A percentile compares a stretch with the other conserved stretches of the same genome.
Conservation (phyloP, 805 yeast species). For the Myxozyma udenii region DNA sequence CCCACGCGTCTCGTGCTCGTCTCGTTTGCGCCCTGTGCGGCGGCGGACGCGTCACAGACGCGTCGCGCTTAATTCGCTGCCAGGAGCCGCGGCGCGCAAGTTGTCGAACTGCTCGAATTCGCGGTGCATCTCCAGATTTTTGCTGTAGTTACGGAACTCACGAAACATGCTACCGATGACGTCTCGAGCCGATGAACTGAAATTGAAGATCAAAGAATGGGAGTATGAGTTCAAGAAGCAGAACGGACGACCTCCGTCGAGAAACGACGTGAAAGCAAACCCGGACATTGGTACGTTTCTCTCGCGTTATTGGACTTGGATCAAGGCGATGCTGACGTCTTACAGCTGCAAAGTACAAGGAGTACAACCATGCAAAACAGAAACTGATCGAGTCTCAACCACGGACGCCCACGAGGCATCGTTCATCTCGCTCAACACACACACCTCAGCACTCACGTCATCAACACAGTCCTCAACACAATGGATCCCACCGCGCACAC, state of each 20-base stretch:
- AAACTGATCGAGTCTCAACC: too few relatives aligned
- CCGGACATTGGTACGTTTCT: conserved; percentile 37
- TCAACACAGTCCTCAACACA: not conserved
- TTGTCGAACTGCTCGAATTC: too few relatives aligned
- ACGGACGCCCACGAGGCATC: too few relatives aligned
- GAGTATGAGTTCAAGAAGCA: conserved; percentile 46
- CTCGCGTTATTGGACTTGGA: not conserved
- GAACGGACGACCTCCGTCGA: conserved; percentile 47
- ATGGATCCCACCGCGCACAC: not conserved
- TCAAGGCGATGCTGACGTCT: not conserved
- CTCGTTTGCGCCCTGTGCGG: too few relatives aligned
- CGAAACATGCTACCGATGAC: too few relatives aligned
- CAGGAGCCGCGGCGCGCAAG: too few relatives aligned
- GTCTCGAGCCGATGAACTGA: conserved; percentile 36
- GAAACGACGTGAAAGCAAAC: conserved; percentile 47
- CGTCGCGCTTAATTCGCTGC: too few relatives aligned
- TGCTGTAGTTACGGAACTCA: too few relatives aligned
- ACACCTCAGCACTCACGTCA: too few relatives aligned
- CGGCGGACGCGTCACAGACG: not conserved
- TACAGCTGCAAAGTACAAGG: conserved; percentile 24
- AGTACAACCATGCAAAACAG: conserved; percentile 9
- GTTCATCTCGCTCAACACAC: too few relatives aligned
- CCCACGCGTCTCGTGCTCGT: too few relatives aligned
- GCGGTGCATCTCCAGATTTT: too few relatives aligned
- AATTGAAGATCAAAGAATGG: conserved; percentile 53